Evolutionary conservation across 2,329 filamentous ascomycete genomes (phyloP).

Genomic region (Chrysosporium queenslandicum): DNA sequence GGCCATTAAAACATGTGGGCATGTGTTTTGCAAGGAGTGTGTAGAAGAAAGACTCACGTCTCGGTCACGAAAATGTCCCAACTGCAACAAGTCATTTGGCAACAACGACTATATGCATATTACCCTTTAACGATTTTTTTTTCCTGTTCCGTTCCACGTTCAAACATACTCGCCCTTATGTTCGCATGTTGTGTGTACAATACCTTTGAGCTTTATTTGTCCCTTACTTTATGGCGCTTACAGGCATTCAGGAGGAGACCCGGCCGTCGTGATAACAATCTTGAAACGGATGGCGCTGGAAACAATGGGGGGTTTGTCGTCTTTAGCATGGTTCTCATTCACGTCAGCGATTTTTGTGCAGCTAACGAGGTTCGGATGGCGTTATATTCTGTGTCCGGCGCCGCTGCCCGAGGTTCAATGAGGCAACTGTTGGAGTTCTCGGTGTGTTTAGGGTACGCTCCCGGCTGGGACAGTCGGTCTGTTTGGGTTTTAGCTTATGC

Average conservation of each 20-base stretch:
- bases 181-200: conserved; percentile 9
- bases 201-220: conserved; percentile 11
- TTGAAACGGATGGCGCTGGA: conserved; percentile 11
- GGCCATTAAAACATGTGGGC: conserved; percentile 83
- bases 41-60: conserved; percentile 82
- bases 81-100: conserved; percentile 85
- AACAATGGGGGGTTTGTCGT: not conserved
- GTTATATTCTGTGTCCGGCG: not conserved
- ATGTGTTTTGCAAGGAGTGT: conserved; percentile 85
- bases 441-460: conserved; percentile 4
- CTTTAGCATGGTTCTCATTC: conserved; percentile 7
- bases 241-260: conserved; percentile 6
- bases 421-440: conserved; percentile 3
- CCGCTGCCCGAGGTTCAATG: not conserved
- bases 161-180: not conserved
- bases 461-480: not conserved
- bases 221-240: conserved; percentile 16
- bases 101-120: conserved; percentile 73
- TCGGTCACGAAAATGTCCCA: conserved; percentile 88
- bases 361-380: not conserved
- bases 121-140: conserved; percentile 29
- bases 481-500: not conserved
- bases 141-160: not conserved
- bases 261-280: not conserved
- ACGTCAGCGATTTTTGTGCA: not conserved